Conservation (phyloP, 495 filamentous ascomycete species). For the Entonaema liquescens region DNA sequence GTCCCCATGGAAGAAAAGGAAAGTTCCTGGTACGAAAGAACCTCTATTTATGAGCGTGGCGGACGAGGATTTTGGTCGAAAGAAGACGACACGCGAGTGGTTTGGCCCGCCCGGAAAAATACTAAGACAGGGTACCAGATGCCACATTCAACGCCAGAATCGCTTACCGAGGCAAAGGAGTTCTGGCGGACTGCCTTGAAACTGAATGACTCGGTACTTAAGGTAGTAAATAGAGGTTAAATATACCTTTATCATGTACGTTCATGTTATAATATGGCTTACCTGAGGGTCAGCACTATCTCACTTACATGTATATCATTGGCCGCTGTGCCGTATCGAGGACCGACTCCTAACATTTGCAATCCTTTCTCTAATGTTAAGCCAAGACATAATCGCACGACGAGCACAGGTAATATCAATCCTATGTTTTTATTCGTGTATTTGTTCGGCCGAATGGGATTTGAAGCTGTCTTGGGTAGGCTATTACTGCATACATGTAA, state of each 20-base stretch:
- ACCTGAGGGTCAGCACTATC: neutral
- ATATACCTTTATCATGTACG: neutral
- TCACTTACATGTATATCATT: neutral
- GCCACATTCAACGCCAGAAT: neutral
- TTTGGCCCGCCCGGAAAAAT: neutral
- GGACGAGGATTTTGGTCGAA: neutral
- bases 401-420: neutral
- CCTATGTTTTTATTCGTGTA: neutral
- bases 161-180: neutral
- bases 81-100: neutral
- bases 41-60: neutral
- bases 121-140: too few species aligned
- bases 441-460: neutral
- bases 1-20: neutral
- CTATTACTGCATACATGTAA: neutral
- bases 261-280: neutral
- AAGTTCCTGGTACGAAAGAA: neutral
- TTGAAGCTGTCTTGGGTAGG: neutral
- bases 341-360: neutral
- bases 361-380: neutral
- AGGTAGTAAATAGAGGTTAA: neutral
- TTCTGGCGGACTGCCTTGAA: neutral
- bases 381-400: neutral
- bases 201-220: neutral
- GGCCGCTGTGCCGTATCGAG: neutral